Base-by-base conservation (phyloP, 176 grass and related monocot species). In the Chloris gayana region DNA sequence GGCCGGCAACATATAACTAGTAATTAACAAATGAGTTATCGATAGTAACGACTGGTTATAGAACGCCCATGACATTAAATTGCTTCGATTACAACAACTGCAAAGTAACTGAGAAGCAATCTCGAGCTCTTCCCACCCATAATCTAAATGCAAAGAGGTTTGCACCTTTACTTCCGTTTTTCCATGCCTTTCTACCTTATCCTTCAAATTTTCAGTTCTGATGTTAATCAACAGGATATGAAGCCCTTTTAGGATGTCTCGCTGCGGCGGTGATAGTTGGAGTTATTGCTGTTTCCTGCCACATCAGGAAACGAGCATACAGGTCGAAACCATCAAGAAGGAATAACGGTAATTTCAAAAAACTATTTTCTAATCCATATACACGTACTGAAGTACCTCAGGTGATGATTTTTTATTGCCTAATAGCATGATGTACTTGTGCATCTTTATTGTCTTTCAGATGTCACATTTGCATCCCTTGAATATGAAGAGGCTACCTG, bases 81-180 rank as follows among this genome's bases (percentile, higher is more conserved):
- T 58, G 32, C 45, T 63, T 53, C 26, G 6, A 12, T 51, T 24
- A 79, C 59, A 79, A 68, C 47, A 78, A 59, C 33, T 56, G 68
- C 32, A 80, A 65, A 21, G 72, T 54, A 53, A 54, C 32, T 50
- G 30, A 82, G 84, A 85, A 67, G 29, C n/a, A 72, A 50, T 37
- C 53, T 53, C 8, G 63, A 82, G 59, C 70, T 85, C 33, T 64
- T 71, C 45, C 27, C 15, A 89, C 18, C 68, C 71, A 70, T 64
- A 68, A 71, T 47, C 77, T 77, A 73, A 51, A 89, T 89, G 87
- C 83, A 77, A 22, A 82, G 30, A 85, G 87, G 87, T 89, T 67
- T 46, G 64, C 42, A 8, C 58, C 21, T 61, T 60, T 67, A 72
- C 57, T 77, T 37, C 29, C n/a, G 6, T 82, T 61, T 64, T 26